Evolutionary conservation across 345 rosid genomes (phyloP), one percentile per base, ranked within the genome.

Genomic region (Ricinus communis): DNA sequence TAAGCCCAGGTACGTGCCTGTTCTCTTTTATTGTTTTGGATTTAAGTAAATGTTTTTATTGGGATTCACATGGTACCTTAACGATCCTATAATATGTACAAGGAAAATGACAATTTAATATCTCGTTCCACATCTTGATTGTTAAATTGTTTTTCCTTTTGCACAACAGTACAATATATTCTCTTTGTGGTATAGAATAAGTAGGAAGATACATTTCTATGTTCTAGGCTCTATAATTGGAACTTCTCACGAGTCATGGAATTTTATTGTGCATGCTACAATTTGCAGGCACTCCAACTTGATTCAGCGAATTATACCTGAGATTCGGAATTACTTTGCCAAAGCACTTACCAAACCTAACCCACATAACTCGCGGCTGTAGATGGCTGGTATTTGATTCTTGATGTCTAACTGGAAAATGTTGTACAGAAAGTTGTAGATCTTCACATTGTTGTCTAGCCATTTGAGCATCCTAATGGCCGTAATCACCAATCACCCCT

Each of bases 251-350:
- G 38, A 43, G 21, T 21, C 22, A 9, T 52, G 14, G 31, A 62
- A 25, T 5, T 60, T 19, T 63, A 36, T 55, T 14, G 36, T 18
- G 21, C 2, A 10, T 33, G 52, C 12, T 36, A 52, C 31, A 41
- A 43, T 73, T 54, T 73, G 77, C 85, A 82, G 85, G 85, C 92
- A 85, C 62, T 77, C 81, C 60, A 85, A 90, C 74, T 82, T 90
- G 77, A 85, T 90, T 80, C 90, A 88, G 78, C 77, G 87, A 2
- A 90, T 87, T 50, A 63, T 88, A 68, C 98, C 93, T 0, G 96
- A 93, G 85, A 90, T 93, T 70, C 87, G 84, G 64, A 83, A 80
- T 82, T 90, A 90, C 80, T 93, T 93, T 71, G 76, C 82, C 59
- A 90, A 84, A 77, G 88, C 90, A 68, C 88, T 89, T 68, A 76